Percentiles rank a stretch among this genome's conserved stretches.
phyloP scores from a whole-genome alignment of 2,329 filamentous ascomycete genomes.

The Lecanicillium sp. region DNA sequence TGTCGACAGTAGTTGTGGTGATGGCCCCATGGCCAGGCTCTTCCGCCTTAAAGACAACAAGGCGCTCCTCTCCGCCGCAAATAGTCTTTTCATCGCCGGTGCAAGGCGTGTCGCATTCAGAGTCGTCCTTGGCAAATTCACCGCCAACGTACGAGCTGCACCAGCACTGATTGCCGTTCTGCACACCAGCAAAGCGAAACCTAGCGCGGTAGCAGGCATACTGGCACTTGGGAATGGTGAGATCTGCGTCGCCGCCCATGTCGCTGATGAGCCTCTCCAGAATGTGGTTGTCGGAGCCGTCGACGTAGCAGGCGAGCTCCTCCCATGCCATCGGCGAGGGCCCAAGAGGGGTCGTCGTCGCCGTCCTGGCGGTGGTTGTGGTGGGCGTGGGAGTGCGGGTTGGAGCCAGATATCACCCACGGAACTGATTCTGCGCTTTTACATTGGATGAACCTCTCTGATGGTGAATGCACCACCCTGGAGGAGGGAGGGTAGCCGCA shows the following conservation, averaged over 20 bases:
- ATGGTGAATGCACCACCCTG: no score
- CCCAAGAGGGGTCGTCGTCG: conserved; percentile 9
- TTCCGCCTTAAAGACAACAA: conserved; percentile 1
- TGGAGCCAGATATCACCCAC: conserved; percentile 2
- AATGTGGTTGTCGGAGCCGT: conserved; percentile 20
- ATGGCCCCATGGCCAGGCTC: no score
- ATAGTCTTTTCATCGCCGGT: neutral
- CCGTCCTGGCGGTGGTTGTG: conserved; percentile 7
- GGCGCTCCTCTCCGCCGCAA: neutral
- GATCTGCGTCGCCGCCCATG: conserved; percentile 12
- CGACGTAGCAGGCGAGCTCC: conserved; percentile 31
- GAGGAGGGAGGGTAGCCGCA: no score
- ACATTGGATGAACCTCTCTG: conserved; percentile 16
- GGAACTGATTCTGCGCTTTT: conserved; percentile 9
- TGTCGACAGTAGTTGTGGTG: no score
- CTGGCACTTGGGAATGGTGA: conserved; percentile 27
- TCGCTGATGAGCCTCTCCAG: conserved; percentile 23
- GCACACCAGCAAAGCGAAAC: conserved; percentile 30
- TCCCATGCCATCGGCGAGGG: conserved; percentile 16
- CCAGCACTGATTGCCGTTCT: conserved; percentile 30
- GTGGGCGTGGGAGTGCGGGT: conserved; percentile 7
- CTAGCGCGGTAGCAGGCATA: conserved; percentile 25
- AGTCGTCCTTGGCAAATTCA: neutral
- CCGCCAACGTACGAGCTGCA: conserved; percentile 24
- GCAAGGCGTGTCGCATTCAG: conserved; percentile 2